A percentile compares a stretch with the other conserved stretches of the same genome.
Conservation (phyloP, 192 early-diverging fungal genomes). For the Spizellomyces sp. region DNA sequence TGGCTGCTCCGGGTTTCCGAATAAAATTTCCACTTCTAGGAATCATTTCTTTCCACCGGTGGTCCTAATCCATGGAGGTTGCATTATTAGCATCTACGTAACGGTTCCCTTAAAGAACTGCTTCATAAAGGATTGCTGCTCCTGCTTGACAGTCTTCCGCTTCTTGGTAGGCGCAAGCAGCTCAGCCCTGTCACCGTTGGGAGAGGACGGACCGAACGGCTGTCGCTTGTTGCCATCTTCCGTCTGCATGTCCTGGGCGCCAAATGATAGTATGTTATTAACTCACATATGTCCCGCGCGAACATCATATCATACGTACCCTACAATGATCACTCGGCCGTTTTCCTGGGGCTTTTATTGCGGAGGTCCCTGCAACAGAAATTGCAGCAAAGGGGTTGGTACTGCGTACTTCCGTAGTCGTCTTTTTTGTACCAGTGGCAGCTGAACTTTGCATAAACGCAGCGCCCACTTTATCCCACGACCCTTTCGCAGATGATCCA, state of each 20-base stretch:
- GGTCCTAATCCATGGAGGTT: neutral
- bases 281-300: too few species aligned
- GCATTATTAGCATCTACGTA: neutral
- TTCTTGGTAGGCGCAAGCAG: neutral
- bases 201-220: neutral
- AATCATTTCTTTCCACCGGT: neutral
- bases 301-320: too few species aligned
- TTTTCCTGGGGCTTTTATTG: too few species aligned
- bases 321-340: too few species aligned
- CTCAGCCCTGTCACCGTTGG: neutral
- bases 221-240: too few species aligned
- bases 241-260: too few species aligned
- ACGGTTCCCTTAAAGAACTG: neutral
- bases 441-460: neutral
- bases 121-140: too few species aligned
- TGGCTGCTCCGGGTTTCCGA: conserved; percentile 10
- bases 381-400: neutral
- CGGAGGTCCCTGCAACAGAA: neutral
- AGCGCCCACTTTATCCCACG: neutral
- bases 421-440: neutral
- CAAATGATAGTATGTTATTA: too few species aligned
- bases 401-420: neutral
- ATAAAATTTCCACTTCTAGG: neutral
- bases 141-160: too few species aligned
- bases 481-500: neutral